These are phyloP conservation scores for Phtheirospermum japonicum DNA, from an alignment of 257 asterid genomes.

Conservation along the genomic window DNA sequence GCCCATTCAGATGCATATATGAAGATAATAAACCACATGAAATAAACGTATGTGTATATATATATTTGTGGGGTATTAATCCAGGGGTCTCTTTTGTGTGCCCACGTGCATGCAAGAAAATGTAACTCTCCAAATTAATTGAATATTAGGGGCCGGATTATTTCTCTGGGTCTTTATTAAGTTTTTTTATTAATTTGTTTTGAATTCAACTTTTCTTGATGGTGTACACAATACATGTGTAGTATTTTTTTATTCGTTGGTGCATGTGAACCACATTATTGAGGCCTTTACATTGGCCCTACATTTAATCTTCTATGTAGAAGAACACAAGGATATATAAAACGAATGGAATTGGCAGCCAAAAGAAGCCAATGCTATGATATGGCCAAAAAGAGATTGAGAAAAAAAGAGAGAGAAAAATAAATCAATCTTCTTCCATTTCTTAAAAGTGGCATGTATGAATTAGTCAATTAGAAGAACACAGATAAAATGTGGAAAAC, in stretches of 20 bases:
- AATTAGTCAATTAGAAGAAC: no score
- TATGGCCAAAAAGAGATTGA: neutral
- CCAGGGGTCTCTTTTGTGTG: conserved; percentile 37
- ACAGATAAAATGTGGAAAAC: no score
- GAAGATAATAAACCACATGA: conserved; percentile 30
- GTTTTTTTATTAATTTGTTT: neutral
- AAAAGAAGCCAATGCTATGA: conserved; percentile 11
- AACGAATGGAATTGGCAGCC: conserved; percentile 31
- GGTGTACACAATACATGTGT: conserved; percentile 30
- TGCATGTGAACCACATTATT: conserved; percentile 62
- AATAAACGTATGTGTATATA: neutral
- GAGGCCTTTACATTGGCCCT: conserved; percentile 44
- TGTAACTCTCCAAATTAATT: conserved; percentile 33
- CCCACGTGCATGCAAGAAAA: conserved; percentile 58
- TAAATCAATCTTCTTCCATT: no score
- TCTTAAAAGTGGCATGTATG: no score
- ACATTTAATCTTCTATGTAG: conserved; percentile 36
- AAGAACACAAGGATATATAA: conserved; percentile 27
- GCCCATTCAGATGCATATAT: conserved; percentile 27
- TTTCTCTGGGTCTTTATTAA: conserved; percentile 25
- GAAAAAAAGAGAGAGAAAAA: neutral
- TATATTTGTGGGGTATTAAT: conserved; percentile 37
- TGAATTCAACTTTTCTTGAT: conserved; percentile 29
- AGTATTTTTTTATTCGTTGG: conserved; percentile 31
- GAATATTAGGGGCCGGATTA: conserved; percentile 18